Evolutionary conservation across 495 filamentous ascomycete genomes (phyloP), one percentile per base, ranked within the genome.

Genomic region (Recurvomyces mirabilis): DNA sequence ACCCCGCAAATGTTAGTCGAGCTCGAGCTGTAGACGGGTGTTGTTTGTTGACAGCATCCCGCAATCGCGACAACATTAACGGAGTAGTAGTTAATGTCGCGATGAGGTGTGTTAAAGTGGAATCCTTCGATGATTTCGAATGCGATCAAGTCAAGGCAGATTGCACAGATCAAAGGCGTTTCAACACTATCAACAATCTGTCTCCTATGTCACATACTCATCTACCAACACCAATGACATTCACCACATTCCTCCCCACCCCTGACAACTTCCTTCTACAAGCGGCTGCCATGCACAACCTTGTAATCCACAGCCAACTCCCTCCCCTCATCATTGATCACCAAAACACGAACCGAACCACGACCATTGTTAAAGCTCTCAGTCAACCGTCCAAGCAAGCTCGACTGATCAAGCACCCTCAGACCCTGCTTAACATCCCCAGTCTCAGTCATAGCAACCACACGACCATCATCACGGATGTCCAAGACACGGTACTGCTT

Each of bases 401-500:
- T 71, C 59, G 84, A 87, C 75, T 98, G 91, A 69, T 91, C 82
- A 56, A 96, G 79, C 64, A 96, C 86, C 38, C 82, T 77, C 32
- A 98, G 74, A 54, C 78, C 79, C 71, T 94, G 91, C 82, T 96
- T 96, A 75, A 98, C 87, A 65, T 96, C 91, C 56, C 91, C 91
- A 47, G 70, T 76, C 72, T 86, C 82, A 55, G 81, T 86, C 81
- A 87, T 85, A 62, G 81, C 79, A 44, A 83, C 80, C 38, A 86
- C 73, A 64, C 69, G 68, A 58, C 83, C 82, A 54, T 84, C 81
- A 48, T 94, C 86, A 67, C 86, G 85, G 69, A 98, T 81, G 71
- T 98, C 91, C 29, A 98, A 82, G 61, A 98, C 88, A 65, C 91
- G 87, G 80, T 98, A 98, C 73, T 94, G 93, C 84, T 96, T 96